These are phyloP conservation scores for Nothophaeocryptopus gaeumannii DNA, from an alignment of 2,329 filamentous ascomycete genomes.

Conservation along the genomic window DNA sequence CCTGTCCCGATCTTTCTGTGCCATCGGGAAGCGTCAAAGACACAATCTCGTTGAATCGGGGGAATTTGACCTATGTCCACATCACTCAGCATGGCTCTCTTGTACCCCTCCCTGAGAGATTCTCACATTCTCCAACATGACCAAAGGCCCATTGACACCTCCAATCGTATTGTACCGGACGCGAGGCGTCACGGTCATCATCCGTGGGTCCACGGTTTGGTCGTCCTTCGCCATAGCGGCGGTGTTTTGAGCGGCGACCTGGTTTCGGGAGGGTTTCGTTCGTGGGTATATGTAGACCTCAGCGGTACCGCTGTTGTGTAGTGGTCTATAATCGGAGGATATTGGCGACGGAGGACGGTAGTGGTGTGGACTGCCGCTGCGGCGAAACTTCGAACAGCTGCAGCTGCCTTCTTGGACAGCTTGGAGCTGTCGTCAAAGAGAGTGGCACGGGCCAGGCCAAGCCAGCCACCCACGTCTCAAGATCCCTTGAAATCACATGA, in stretches of 20 bases:
- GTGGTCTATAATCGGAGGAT: background rate
- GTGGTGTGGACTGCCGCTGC: background rate
- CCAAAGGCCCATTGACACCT: slow-evolving; percentile 95
- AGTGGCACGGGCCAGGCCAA: slow-evolving; percentile 2
- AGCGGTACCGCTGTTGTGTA: background rate
- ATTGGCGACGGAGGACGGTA: background rate
- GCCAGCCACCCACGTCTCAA: background rate
- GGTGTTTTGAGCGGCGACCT: slow-evolving; percentile 4
- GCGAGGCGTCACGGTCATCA: slow-evolving; percentile 62
- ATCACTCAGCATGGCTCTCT: slow-evolving; percentile 11
- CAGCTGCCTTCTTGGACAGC: slow-evolving; percentile 1
- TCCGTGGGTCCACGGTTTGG: slow-evolving; percentile 44
- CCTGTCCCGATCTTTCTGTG: slow-evolving; percentile 87
- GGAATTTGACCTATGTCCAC: slow-evolving; percentile 80
- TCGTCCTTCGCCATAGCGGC: slow-evolving; percentile 34
- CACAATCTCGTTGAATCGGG: slow-evolving; percentile 96
- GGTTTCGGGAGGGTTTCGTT: no score
- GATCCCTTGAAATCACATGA: background rate
- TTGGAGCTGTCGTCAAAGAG: slow-evolving; percentile 8
- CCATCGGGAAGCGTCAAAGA: slow-evolving; percentile 94
- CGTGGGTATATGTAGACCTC: no score
- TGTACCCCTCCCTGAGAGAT: background rate
- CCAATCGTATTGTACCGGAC: slow-evolving; percentile 98
- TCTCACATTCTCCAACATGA: slow-evolving; percentile 92
- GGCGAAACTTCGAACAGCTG: slow-evolving; percentile 1